phyloP scores from a whole-genome alignment of 2,329 filamentous ascomycete genomes.

The Arthrocladium fulminans region DNA sequence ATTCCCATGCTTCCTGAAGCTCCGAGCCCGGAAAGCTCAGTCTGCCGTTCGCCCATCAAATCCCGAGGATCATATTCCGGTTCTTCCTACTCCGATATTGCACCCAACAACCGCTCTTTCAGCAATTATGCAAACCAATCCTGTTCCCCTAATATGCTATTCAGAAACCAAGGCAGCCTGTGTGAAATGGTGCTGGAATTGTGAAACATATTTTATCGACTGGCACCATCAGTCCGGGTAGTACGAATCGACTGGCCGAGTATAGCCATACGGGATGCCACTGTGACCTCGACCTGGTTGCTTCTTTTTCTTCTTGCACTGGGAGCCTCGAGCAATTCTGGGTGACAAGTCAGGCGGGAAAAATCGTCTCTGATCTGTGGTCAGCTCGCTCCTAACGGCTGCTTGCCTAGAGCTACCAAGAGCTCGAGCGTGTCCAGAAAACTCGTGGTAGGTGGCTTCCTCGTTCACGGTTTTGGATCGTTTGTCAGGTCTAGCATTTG shows the following conservation, averaged over 20 bases:
- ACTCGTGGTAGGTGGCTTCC: background rate
- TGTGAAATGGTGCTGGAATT: too few relatives aligned
- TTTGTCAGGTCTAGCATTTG: background rate
- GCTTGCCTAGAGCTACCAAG: background rate
- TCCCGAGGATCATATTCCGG: too few relatives aligned
- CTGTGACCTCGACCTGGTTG: slow-evolving; percentile 12
- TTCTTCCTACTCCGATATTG: background rate
- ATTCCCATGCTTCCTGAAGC: background rate
- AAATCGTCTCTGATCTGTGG: background rate
- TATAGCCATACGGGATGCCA: slow-evolving; percentile 15
- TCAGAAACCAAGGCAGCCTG: too few relatives aligned
- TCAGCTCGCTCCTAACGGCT: background rate
- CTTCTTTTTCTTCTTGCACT: slow-evolving; percentile 4
- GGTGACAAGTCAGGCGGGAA: slow-evolving; percentile 1
- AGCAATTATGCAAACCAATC: background rate
- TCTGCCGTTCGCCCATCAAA: too few relatives aligned
- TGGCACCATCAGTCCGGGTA: background rate
- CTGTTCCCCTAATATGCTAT: background rate
- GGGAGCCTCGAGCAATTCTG: background rate
- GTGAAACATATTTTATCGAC: background rate
- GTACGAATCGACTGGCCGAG: slow-evolving; percentile 6
- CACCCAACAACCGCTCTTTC: background rate
- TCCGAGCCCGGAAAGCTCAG: background rate
- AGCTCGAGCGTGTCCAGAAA: background rate
- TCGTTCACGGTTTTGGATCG: background rate